Evolutionary conservation across 2,329 filamentous ascomycete species (phyloP), one percentile per base, ranked within the genome.

Genomic region (Scedosporium minutisporum): DNA sequence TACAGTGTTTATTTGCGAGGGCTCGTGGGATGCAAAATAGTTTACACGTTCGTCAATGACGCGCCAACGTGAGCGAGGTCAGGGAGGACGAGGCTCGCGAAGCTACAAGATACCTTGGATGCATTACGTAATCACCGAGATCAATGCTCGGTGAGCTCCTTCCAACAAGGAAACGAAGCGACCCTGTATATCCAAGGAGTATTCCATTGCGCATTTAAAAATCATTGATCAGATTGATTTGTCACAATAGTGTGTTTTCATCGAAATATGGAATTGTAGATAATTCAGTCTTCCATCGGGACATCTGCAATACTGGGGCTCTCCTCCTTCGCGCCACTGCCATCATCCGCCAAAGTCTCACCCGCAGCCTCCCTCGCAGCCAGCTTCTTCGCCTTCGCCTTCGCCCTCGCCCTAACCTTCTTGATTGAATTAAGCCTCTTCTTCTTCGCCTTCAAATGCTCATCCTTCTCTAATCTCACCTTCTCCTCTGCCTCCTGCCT

Each of bases 361-460:
- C 46, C 66, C 18, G 44, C 69, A 27, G 68, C 68, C 3, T 62
- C 71, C 42, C 67, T 68, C 18, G 60, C 65, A 12, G 63, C 62
- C 5, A 14, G 65, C 25, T 84, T 86, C 73, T 77, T 76, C 67
- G 80, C 80, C 69, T 78, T 83, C 65, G 80, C 82, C 72, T 87
- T 87, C 53, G 79, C 77, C 68, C 80, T 78, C 68, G 79, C 77
- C 71, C 83, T 82, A 64, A 86, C 67, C 74, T 87, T 86, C 75
- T 83, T 86, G 67, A 80, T 71, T 63, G 82, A 73, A 67, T 87
- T 87, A 65, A 85, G 69, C 66, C 83, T 77, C 73, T 85, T 85
- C 75, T 85, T 85, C 77, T 85, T 85, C 63, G 83, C 81, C 67
- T 73, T 76, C 46, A 83, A 67, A 58, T 78, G 74, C 66, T 81